Percentiles rank a stretch among this genome's conserved stretches.
Evolutionary conservation across 352 stramenopile genomes (phyloP).

Genomic region (Albugo laibachii): DNA sequence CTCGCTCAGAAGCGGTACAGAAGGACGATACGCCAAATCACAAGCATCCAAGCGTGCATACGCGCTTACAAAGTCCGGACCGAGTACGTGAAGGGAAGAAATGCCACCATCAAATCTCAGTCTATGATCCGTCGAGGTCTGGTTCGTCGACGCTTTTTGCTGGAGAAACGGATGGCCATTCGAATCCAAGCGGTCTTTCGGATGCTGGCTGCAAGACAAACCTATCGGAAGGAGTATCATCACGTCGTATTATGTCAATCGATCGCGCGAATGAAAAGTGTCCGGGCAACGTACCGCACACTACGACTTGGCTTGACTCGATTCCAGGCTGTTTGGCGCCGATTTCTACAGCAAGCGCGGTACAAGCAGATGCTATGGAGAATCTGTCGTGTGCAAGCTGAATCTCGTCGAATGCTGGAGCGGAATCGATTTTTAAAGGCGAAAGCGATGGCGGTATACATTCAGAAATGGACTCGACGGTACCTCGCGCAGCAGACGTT

Average conservation of each 20-base stretch:
- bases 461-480: conserved; percentile 51
- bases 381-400: conserved; percentile 44
- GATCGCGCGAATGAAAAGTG: conserved; percentile 54
- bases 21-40: conserved; percentile 28
- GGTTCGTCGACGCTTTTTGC: conserved; percentile 54
- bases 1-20: conserved; percentile 35
- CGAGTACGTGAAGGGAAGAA: conserved; percentile 67
- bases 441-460: conserved; percentile 22
- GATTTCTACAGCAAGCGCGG: conserved; percentile 23
- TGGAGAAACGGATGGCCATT: conserved; percentile 76
- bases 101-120: conserved; percentile 76
- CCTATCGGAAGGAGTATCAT: conserved; percentile 31
- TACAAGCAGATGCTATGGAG: conserved; percentile 37
- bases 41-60: conserved; percentile 77
- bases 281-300: conserved; percentile 29
- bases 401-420: conserved; percentile 38
- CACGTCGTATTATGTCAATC: conserved; percentile 65
- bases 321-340: conserved; percentile 66
- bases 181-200: conserved; percentile 64
- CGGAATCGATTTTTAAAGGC: conserved; percentile 34
- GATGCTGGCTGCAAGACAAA: conserved; percentile 58
- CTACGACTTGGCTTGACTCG: conserved; percentile 28
- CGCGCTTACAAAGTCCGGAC: conserved; percentile 73
- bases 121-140: conserved; percentile 73
- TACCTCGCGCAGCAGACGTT: conserved; percentile 47